These are phyloP conservation scores for Calocybe cyanea DNA, from an alignment of 768 basidiomycete species.

Conservation along the genomic window DNA sequence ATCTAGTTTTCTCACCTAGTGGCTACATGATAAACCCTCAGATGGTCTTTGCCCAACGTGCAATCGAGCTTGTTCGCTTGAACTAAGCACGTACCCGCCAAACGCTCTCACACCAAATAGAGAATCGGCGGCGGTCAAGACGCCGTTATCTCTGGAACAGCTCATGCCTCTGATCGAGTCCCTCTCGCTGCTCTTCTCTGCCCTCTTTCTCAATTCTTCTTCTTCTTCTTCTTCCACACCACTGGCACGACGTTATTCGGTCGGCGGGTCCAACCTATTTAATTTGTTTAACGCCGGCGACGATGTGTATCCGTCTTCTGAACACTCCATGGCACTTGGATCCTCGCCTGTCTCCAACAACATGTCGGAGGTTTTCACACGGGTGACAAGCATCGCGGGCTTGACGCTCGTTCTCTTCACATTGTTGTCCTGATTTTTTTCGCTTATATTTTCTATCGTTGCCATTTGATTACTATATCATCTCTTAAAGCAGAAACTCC, in stretches of 20 bases:
- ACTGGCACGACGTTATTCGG: too few relatives aligned
- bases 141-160: not conserved
- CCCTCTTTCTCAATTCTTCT: not conserved
- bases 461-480: too few relatives aligned
- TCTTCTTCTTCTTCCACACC: too few relatives aligned
- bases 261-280: too few relatives aligned
- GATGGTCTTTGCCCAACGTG: constrained; percentile 16
- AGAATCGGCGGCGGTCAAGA: not conserved
- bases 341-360: constrained; percentile 8
- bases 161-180: not conserved
- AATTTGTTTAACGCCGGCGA: constrained; percentile 7
- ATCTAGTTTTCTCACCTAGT: constrained; percentile 8
- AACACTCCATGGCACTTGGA: constrained; percentile 5
- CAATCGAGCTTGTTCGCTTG: constrained; percentile 8
- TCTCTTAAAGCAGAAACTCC: too few relatives aligned
- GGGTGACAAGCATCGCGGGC: constrained; percentile 12
- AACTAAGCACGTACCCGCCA: not conserved
- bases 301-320: constrained; percentile 12
- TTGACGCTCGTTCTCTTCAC: constrained; percentile 14
- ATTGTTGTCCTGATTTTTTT: constrained; percentile 6
- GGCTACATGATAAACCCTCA: constrained; percentile 11
- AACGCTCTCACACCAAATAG: not conserved
- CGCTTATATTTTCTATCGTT: not conserved
- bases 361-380: constrained; percentile 7
- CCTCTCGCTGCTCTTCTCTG: too few relatives aligned